Evolutionary conservation across 768 basidiomycete genomes (phyloP), one percentile per base, ranked within the genome.

Genomic region (Rhodotorula sphaerocarpa): DNA sequence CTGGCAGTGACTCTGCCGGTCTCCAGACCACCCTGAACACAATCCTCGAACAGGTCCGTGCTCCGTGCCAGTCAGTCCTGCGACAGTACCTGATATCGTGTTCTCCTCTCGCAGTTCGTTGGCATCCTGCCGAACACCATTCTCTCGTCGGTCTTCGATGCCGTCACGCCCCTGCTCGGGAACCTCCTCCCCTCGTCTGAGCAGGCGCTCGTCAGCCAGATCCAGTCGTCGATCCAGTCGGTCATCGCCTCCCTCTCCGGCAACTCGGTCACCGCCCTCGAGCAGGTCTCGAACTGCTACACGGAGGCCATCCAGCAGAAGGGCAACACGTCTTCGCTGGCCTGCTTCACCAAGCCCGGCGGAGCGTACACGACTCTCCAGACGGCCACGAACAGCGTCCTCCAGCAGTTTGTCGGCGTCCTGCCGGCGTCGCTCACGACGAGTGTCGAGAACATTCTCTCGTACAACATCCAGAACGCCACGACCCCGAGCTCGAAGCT

Each of bases 121-220:
- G 70, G 70, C 41, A 71, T 71, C 47, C 57, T 71, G 18, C 70
- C 70, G 18, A 69, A 69, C 65, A 62, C 41, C 55, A 65, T 71
- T 59, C 63, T 71, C 51, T 43, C 58, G 27, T 30, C 56, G 21
- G 48, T 69, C 45, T 69, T 69, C 50, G 63, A 67, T 52, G 60
- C 70, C 2, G 65, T 71, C 51, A 64, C 59, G 11, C 68, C 70
- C 0, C 59, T 69, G n/a, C 65, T 71, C 33, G 44, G 57, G 10
- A 58, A 48, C 27, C 63, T 71, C n/a, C 70, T 71, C 9, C 70
- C 70, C 34, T 45, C 59, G 7, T 55, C 52, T n/a, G 67, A 71
- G 54, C 33, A 57, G 33, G 65, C 64, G 20, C 58, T 69, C 45
- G 57, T 66, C 36, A 46, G 30, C 30, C 56, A 61, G 33, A 61